These are phyloP conservation scores for Vaccinium vitisidaea DNA, from an alignment of 148 eudicot genomes.

Conservation along the genomic window DNA sequence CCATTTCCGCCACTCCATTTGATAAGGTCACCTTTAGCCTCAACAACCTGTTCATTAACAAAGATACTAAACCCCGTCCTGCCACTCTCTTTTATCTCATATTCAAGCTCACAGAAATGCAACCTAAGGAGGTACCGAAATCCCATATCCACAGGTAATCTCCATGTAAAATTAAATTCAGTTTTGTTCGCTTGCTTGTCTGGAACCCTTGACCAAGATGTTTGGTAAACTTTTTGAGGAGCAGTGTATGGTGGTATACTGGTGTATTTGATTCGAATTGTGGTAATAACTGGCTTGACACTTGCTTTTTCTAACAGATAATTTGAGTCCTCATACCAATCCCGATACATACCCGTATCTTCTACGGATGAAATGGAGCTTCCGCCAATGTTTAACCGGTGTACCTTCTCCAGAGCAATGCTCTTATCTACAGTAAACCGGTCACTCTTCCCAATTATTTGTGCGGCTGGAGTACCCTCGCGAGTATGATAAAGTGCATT, in stretches of 20 bases:
- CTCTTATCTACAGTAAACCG: too few relatives aligned
- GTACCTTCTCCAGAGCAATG: too few relatives aligned
- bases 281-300: conserved; percentile 1
- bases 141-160: conserved; percentile 24
- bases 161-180: background rate
- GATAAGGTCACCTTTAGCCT: conserved; percentile 14
- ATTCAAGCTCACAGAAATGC: conserved; percentile 35
- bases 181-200: background rate
- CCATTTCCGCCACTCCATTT: conserved; percentile 2
- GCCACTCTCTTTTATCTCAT: background rate
- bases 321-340: conserved; percentile 20
- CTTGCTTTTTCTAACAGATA: conserved; percentile 5
- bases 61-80: conserved; percentile 21
- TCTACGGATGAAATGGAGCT: too few relatives aligned
- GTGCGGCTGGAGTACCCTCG: too few relatives aligned
- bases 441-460: too few relatives aligned
- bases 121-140: conserved; percentile 42
- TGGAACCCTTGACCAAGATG: conserved; percentile 13
- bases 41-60: conserved; percentile 9
- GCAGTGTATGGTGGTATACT: background rate
- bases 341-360: conserved; percentile 27
- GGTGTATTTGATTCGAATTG: conserved; percentile 15
- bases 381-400: too few relatives aligned
- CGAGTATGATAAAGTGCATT: too few relatives aligned
- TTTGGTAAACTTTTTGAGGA: conserved; percentile 26